Evolutionary conservation across 352 stramenopile genomes (phyloP).

Genomic region (Pythium vanterpoolii): DNA sequence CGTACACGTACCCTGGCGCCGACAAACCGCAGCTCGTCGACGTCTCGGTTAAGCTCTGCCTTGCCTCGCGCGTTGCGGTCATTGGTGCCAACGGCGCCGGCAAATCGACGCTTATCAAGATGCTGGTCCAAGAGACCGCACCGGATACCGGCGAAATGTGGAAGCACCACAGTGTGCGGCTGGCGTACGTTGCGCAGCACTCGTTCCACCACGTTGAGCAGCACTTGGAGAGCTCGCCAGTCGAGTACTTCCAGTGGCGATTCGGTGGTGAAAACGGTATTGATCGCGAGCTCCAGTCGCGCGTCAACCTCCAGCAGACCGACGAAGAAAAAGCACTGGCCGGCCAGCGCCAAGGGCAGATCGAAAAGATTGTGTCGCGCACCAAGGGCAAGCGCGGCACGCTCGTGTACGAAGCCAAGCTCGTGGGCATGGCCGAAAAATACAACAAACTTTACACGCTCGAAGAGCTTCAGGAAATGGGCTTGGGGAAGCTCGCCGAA

Average conservation of each 20-base stretch:
- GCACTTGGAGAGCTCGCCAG: slow-evolving; percentile 92
- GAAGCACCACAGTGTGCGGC: slow-evolving; percentile 90
- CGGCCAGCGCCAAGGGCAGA: slow-evolving; percentile 89
- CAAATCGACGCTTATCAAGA: slow-evolving; percentile 99
- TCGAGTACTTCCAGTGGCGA: slow-evolving; percentile 98
- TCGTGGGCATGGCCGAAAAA: slow-evolving; percentile 70
- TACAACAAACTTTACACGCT: slow-evolving; percentile 71
- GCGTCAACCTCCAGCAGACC: slow-evolving; percentile 90
- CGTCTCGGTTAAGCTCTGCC: slow-evolving; percentile 93
- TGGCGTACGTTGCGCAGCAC: slow-evolving; percentile 97
- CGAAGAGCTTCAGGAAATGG: slow-evolving; percentile 67
- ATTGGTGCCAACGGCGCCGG: slow-evolving; percentile 96
- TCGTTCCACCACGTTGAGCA: slow-evolving; percentile 97
- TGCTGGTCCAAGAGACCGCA: slow-evolving; percentile 79
- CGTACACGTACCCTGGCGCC: slow-evolving; percentile 84
- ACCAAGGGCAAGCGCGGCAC: slow-evolving; percentile 66
- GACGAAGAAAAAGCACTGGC: slow-evolving; percentile 90
- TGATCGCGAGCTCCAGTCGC: slow-evolving; percentile 88
- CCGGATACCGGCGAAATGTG: slow-evolving; percentile 71
- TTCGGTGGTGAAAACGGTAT: slow-evolving; percentile 92
- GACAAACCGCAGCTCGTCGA: slow-evolving; percentile 89
- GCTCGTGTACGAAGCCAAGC: slow-evolving; percentile 88
- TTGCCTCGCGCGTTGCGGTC: slow-evolving; percentile 95
- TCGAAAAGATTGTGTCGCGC: slow-evolving; percentile 94
- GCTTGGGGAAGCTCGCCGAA: slow-evolving; percentile 57